These are phyloP conservation scores for Actinidia chinensis DNA, from an alignment of 179 eudicot genomes.

Conservation along the genomic window DNA sequence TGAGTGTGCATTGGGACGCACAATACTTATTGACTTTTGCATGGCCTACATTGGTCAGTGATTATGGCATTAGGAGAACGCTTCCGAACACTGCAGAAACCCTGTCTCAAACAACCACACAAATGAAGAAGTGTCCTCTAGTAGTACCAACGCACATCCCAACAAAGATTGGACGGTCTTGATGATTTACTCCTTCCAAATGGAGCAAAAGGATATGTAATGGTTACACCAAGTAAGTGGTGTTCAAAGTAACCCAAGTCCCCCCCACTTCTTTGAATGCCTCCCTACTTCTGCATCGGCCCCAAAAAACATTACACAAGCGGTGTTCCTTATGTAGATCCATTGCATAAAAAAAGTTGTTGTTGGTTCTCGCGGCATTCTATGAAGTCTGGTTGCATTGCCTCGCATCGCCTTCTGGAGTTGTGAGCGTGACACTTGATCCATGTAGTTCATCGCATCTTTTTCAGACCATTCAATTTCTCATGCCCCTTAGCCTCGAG, in stretches of 20 bases:
- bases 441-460: background rate
- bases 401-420: background rate
- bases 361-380: too few species aligned
- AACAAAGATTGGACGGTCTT: too few species aligned
- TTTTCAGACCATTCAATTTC: background rate
- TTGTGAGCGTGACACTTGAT: background rate
- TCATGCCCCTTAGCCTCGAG: background rate
- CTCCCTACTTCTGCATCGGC: constrained; percentile 6
- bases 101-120: constrained; percentile 3
- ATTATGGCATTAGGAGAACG: background rate
- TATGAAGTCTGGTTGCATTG: constrained; percentile 1
- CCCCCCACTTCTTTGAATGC: background rate
- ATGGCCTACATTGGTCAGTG: background rate
- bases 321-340: background rate
- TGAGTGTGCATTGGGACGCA: too few species aligned
- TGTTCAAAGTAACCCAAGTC: too few species aligned
- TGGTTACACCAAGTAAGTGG: too few species aligned
- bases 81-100: background rate
- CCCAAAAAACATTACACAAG: background rate
- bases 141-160: background rate
- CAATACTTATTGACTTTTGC: too few species aligned
- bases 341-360: constrained; percentile 2
- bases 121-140: background rate
- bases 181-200: too few species aligned
- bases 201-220: too few species aligned